Conservation (phyloP, 352 stramenopile genomes). For the Phytophthora litchii region DNA sequence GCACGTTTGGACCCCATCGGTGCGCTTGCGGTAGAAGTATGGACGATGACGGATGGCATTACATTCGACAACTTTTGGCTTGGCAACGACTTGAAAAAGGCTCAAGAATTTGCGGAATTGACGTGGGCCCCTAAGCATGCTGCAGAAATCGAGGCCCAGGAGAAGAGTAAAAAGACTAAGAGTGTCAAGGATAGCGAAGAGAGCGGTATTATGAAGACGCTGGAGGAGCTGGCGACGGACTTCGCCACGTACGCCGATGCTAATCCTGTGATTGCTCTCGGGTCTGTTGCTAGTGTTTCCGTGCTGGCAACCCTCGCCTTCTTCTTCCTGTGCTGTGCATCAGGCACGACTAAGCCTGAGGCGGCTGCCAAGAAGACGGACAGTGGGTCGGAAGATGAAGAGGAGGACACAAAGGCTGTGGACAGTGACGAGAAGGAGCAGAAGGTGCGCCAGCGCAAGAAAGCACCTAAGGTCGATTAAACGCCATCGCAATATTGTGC, state of each 20-base stretch:
- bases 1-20: conserved; percentile 88
- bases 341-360: conserved; percentile 25
- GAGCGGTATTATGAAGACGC: conserved; percentile 46
- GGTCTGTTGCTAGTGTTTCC: conserved; percentile 45
- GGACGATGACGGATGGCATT: conserved; percentile 90
- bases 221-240: conserved; percentile 43
- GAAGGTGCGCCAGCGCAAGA: conserved; percentile 83
- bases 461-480: conserved; percentile 69
- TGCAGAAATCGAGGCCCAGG: conserved; percentile 58
- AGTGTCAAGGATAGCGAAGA: conserved; percentile 52
- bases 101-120: conserved; percentile 74
- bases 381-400: conserved; percentile 39
- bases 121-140: conserved; percentile 83
- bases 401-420: conserved; percentile 45
- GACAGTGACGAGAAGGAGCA: conserved; percentile 46
- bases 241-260: conserved; percentile 60
- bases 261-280: conserved; percentile 63
- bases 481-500: not conserved
- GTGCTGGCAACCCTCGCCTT: conserved; percentile 47
- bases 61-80: conserved; percentile 95
- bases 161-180: conserved; percentile 55
- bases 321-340: conserved; percentile 71
- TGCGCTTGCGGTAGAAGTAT: conserved; percentile 91
- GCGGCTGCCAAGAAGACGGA: conserved; percentile 37
- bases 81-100: conserved; percentile 81